A percentile compares a stretch with the other conserved stretches of the same genome.
phyloP scores from a whole-genome alignment of 805 yeast species.

The Cyberlindnera petersonii region DNA sequence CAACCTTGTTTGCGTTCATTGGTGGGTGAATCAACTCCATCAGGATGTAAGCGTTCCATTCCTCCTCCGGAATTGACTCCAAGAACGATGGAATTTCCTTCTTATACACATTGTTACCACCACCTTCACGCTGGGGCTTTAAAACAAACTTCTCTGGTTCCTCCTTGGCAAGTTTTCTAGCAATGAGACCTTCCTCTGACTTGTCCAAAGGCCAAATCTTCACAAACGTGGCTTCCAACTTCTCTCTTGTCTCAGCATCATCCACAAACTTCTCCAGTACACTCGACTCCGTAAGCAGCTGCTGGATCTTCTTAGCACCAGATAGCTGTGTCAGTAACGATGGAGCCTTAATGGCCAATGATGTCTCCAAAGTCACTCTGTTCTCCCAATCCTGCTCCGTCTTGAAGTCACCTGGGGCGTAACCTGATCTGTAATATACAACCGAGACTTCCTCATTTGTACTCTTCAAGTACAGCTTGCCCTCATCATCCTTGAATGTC shows the following conservation, averaged over 20 bases:
- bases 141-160: conserved; percentile 71
- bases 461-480: conserved; percentile 48
- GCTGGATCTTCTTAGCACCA: conserved; percentile 94
- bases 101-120: conserved; percentile 92
- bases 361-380: conserved; percentile 65
- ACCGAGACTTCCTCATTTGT: conserved; percentile 75
- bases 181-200: conserved; percentile 55
- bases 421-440: conserved; percentile 87
- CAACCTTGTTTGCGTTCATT: conserved; percentile 58
- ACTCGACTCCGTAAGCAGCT: conserved; percentile 60
- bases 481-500: conserved; percentile 36
- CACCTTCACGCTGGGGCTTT: conserved; percentile 99
- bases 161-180: conserved; percentile 63
- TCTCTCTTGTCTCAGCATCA: conserved; percentile 14
- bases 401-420: conserved; percentile 77
- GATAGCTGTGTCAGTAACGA: conserved; percentile 82
- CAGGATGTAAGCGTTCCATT: conserved; percentile 87
- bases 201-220: conserved; percentile 83
- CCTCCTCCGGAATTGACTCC: conserved; percentile 50
- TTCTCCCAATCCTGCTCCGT: conserved; percentile 70
- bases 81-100: conserved; percentile 78
- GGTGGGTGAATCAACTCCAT: conserved; percentile 93
- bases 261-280: conserved; percentile 47
- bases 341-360: conserved; percentile 88
- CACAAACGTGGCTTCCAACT: conserved; percentile 61